Percentiles rank a stretch among this genome's conserved stretches.
phyloP scores from a whole-genome alignment of 139 green algal species.

The Parachlorella kessleri region DNA sequence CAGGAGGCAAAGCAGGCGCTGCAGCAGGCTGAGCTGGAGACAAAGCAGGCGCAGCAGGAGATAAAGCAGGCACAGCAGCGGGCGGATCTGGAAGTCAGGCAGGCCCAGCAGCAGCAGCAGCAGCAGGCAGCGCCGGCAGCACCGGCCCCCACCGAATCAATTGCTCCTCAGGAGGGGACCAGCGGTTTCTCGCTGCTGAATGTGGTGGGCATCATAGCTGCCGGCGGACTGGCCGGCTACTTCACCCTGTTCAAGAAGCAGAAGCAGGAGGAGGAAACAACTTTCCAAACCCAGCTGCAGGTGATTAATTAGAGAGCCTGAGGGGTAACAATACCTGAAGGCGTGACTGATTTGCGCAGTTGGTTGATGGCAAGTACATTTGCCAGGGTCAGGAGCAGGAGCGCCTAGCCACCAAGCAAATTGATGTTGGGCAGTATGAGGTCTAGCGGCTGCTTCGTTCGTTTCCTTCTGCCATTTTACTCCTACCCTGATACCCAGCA shows the following conservation, averaged over 20 bases:
- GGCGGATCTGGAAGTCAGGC: too few relatives aligned
- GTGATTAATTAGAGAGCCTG: neutral
- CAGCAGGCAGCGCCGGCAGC: constrained; percentile 13
- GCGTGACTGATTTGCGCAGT: too few relatives aligned
- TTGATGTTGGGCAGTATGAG: too few relatives aligned
- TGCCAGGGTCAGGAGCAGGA: too few relatives aligned
- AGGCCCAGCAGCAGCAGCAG: neutral
- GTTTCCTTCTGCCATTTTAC: too few relatives aligned
- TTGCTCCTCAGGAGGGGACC: neutral
- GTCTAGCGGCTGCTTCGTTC: too few relatives aligned
- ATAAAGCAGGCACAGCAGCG: too few relatives aligned
- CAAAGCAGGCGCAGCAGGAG: constrained; percentile 10
- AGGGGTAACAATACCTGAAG: too few relatives aligned
- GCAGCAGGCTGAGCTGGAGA: constrained; percentile 6
- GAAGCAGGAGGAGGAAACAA: constrained; percentile 13
- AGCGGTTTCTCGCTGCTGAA: constrained; percentile 21
- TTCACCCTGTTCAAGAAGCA: constrained; percentile 36
- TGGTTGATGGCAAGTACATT: too few relatives aligned
- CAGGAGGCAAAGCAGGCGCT: neutral
- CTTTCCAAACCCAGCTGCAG: constrained; percentile 13
- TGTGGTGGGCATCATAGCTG: constrained; percentile 42
- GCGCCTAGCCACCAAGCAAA: too few relatives aligned
- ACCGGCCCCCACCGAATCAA: too few relatives aligned
- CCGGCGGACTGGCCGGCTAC: constrained; percentile 28
- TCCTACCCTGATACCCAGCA: too few relatives aligned